phyloP scores from a whole-genome alignment of 2,329 filamentous ascomycete species.

The Cladosporium sp. region DNA sequence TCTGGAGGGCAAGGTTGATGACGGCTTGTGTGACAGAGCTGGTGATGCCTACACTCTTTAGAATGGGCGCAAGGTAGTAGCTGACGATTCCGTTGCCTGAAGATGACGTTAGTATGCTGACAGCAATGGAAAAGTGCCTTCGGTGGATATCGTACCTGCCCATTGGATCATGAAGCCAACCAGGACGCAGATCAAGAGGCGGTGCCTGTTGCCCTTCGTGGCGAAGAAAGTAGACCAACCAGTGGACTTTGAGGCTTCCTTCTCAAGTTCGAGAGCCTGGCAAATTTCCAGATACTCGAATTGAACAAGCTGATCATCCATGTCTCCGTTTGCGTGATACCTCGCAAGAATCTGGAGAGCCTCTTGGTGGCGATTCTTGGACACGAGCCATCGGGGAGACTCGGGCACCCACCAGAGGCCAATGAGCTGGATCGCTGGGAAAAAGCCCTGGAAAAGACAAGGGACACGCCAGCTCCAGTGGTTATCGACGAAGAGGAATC shows the following conservation, averaged over 20 bases:
- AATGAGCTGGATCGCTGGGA: conserved; percentile 27
- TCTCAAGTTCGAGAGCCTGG: conserved; percentile 56
- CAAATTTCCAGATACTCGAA: conserved; percentile 63
- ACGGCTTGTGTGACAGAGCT: conserved; percentile 37
- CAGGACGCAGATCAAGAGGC: conserved; percentile 42
- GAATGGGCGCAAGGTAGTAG: conserved; percentile 32
- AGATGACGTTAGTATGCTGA: not conserved
- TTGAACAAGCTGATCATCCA: conserved; percentile 53
- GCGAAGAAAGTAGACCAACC: conserved; percentile 25
- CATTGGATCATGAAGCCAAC: conserved; percentile 43
- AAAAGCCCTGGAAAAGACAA: conserved; percentile 28
- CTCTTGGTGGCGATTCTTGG: conserved; percentile 27
- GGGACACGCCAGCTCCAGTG: conserved; percentile 33
- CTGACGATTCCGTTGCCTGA: not conserved
- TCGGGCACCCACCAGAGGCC: conserved; percentile 29
- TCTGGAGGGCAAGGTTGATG: conserved; percentile 43
- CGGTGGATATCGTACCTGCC: conserved; percentile 32
- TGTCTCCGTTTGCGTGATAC: conserved; percentile 48
- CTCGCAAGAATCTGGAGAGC: conserved; percentile 38
- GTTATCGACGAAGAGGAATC: conserved; percentile 24
- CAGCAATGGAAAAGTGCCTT: not conserved
- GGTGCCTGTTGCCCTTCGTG: conserved; percentile 37
- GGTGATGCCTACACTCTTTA: conserved; percentile 42
- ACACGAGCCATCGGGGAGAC: conserved; percentile 30
- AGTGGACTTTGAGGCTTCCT: conserved; percentile 48